These are phyloP conservation scores for Paragyromitra xinjiangensis DNA, from an alignment of 495 filamentous ascomycete species.

Conservation along the genomic window DNA sequence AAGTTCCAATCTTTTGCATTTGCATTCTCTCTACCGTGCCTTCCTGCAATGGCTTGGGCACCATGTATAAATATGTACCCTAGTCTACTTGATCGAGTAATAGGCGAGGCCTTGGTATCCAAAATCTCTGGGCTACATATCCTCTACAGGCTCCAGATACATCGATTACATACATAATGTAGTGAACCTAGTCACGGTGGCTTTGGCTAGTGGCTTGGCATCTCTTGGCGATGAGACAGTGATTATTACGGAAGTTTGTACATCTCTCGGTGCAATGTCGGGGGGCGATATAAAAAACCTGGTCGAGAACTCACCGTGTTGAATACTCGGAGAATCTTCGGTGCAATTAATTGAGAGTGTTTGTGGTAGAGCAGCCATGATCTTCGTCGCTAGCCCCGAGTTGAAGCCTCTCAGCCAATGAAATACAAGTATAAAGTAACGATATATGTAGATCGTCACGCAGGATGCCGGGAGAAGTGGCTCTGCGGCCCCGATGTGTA, in stretches of 20 bases:
- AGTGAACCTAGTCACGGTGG: neutral
- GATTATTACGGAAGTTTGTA: neutral
- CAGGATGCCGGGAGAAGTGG: neutral
- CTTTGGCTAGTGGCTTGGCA: neutral
- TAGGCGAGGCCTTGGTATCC: too few species aligned
- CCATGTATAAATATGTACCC: too few species aligned
- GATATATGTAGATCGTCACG: conserved; percentile 15
- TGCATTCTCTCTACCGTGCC: too few species aligned
- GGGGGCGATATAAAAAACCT: neutral
- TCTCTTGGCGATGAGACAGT: neutral
- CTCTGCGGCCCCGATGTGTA: neutral
- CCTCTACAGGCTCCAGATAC: too few species aligned
- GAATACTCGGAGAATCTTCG: conserved; percentile 18
- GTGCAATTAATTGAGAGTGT: neutral
- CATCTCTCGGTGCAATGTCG: neutral
- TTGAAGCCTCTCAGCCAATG: conserved; percentile 8
- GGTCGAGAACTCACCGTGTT: neutral
- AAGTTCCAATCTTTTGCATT: too few species aligned
- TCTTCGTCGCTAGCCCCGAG: neutral
- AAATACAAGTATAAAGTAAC: conserved; percentile 1
- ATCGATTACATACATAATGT: neutral
- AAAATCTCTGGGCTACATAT: too few species aligned
- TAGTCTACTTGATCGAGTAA: too few species aligned
- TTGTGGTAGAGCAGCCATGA: too few species aligned
- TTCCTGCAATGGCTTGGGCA: too few species aligned